Base-by-base conservation (phyloP, 257 asterid genomes). In the Orobanche coerulescens region DNA sequence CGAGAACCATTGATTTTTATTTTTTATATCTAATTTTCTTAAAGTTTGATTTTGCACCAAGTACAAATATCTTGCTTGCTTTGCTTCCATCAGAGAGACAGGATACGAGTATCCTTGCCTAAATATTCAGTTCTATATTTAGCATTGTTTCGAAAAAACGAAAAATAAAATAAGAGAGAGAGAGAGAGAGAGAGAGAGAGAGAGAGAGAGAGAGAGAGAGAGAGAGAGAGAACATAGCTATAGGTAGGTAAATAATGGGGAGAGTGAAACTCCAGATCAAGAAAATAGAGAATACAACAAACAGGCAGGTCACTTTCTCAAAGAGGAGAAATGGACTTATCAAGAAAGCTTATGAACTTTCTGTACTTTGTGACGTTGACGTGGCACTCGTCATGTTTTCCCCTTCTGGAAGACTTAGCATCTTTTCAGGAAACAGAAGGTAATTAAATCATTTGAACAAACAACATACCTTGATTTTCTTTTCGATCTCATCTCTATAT, bases 221-320 rank as follows among this genome's bases (percentile, higher is more conserved):
- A n/a, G n/a, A n/a, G n/a, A n/a, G n/a, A n/a, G n/a, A n/a, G n/a
- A n/a, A n/a, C n/a, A n/a, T n/a, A n/a, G n/a, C n/a, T n/a, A n/a
- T n/a, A n/a, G 37, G 42, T 15, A 5, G 13, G 14, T 39, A 49
- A 22, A 20, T 20, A 24, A 79, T 92, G 98, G 98, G 98, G 34
- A 82, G 98, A 77, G 98, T 92, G 73, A 92, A 92, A 69, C 84
- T 92, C 5, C 86, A 88, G 72, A 92, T 92, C 81, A 92, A 88
- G 86, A 88, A 80, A 68, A 92, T 92, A 0, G 98, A 92, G 68
- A 92, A 88, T 33, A 86, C 95, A 67, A 92, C 98, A 34, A 92
- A 92, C 63, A 79, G 98, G 83, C 98, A 92, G 68, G 96, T 92
- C 71, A 92, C 98, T 76, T 92, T 84, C 82, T 92, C 98, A 0